Evolutionary conservation across 2,329 filamentous ascomycete species (phyloP).

Genomic region (Penicillium sp.): DNA sequence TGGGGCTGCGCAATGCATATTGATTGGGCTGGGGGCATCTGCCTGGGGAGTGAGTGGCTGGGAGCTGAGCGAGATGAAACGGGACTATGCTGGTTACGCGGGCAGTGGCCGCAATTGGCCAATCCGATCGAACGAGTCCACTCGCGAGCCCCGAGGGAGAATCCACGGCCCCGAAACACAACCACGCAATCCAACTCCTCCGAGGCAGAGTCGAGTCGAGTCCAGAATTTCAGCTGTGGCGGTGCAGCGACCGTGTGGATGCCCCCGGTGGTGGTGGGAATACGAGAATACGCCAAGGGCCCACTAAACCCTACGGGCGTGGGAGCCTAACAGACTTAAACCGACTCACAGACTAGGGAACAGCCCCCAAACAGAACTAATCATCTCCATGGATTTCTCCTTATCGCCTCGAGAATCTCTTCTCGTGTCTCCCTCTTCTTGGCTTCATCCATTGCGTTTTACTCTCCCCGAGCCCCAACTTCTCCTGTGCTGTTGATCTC

Average conservation of each 20-base stretch:
- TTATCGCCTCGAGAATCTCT: conserved; percentile 29
- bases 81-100: neutral
- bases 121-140: neutral
- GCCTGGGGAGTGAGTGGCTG: neutral
- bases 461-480: neutral
- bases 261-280: neutral
- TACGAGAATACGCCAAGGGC: conserved; percentile 13
- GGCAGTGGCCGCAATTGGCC: neutral
- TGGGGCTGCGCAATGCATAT: neutral
- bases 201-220: too few relatives aligned
- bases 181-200: neutral
- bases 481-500: neutral
- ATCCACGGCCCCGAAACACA: conserved; percentile 6
- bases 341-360: too few relatives aligned
- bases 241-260: conserved; percentile 19
- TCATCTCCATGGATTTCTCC: conserved; percentile 13
- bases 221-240: conserved; percentile 22
- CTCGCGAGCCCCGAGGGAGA: neutral
- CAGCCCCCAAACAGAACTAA: too few relatives aligned
- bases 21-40: neutral
- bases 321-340: neutral
- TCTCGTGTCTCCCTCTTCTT: neutral
- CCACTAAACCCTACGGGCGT: conserved; percentile 28
- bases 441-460: neutral
- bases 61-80: neutral